These are phyloP conservation scores for Neurospora sp. DNA, from an alignment of 495 filamentous ascomycete genomes.

Conservation along the genomic window DNA sequence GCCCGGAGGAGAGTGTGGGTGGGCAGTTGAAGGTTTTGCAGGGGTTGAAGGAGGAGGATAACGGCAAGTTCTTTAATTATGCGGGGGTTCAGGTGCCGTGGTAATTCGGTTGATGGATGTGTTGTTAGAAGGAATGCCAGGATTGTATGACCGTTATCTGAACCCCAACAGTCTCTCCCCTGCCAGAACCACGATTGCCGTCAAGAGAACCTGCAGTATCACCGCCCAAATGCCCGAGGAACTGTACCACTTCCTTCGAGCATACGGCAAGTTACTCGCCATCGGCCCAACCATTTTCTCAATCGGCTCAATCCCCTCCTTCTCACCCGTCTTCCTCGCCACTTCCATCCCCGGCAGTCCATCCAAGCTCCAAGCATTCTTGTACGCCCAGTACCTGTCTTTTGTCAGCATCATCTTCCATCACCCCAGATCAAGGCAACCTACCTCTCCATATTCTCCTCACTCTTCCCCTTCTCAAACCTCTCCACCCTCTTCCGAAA, in stretches of 20 bases:
- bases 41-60: slow-evolving; percentile 27
- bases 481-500: slow-evolving; percentile 34
- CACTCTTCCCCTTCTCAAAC: slow-evolving; percentile 30
- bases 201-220: not conserved
- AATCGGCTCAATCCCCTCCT: slow-evolving; percentile 35
- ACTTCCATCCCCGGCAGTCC: slow-evolving; percentile 41
- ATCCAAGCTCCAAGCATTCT: slow-evolving; percentile 45
- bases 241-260: not conserved
- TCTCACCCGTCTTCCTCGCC: slow-evolving; percentile 28
- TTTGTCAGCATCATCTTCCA: not conserved
- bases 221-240: not conserved
- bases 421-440: not conserved
- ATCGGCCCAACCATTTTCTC: slow-evolving; percentile 41
- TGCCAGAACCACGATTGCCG: not conserved
- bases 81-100: slow-evolving; percentile 16
- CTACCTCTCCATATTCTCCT: slow-evolving; percentile 43
- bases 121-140: no score
- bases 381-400: slow-evolving; percentile 45
- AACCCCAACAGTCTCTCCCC: not conserved
- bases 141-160: no score
- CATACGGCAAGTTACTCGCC: not conserved
- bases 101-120: slow-evolving; percentile 5
- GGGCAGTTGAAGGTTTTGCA: slow-evolving; percentile 21
- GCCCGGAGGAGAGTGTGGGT: slow-evolving; percentile 35
- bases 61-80: slow-evolving; percentile 23